Base-by-base conservation (phyloP, 768 basidiomycete genomes). In the Russula abietina region DNA sequence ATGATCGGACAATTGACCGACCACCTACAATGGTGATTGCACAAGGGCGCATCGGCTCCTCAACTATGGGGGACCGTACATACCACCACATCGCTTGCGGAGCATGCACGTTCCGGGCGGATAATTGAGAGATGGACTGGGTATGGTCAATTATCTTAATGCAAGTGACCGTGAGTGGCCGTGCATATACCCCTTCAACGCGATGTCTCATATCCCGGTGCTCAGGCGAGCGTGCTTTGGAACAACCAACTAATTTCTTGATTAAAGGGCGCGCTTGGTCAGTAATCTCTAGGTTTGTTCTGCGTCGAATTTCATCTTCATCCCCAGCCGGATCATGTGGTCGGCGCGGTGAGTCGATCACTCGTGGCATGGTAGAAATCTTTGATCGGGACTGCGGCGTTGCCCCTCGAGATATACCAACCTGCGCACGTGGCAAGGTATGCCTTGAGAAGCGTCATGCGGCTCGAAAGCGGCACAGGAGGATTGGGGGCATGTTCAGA, bases 141-240 rank as follows among this genome's bases (percentile, higher is more conserved):
- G n/a, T n/a, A n/a, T n/a, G n/a, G 96, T 99, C 75, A 99, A 99
- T 81, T 99, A 97, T 76, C 84, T 99, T 75, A 97, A 98, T 75
- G 80, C 93, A 50, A 83, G 77, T 64, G 97, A 99, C 81, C 96
- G 96, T 89, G 70, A 65, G 83, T 79, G 50, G 8, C 30, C 14
- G 30, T 14, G 48, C 19, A 14, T 17, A 30, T 45, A 19, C 11
- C 12, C 49, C 24, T 55, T 39, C 53, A 22, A 48, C 61, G 59
- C 55, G 49, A 45, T 49, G 32, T 53, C 60, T 70, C 39, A 64
- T n/a, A n/a, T 45, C 58, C 65, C 53, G 19, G 22, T 24, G 43
- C 49, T 16, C 68, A 93, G 92, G 93, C 73, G 97, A 99, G 80
- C 93, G 94, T 74, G 96, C 97, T 67, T 84, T 99, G 67, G 97